Evolutionary conservation across 2,329 filamentous ascomycete species (phyloP).

Genomic region (Trichoderma lentiforme): DNA sequence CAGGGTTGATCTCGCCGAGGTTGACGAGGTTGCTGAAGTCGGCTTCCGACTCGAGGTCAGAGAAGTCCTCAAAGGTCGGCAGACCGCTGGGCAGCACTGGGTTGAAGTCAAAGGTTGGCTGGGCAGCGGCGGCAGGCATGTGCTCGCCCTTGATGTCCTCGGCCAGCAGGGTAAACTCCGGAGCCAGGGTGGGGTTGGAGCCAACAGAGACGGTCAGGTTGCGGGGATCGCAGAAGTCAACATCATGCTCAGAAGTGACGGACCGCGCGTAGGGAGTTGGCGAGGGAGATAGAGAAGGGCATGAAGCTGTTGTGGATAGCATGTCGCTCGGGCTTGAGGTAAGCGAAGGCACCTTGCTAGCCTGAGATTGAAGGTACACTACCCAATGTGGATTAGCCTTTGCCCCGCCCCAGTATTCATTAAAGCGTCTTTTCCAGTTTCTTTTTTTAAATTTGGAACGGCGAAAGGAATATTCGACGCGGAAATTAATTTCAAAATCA

Average conservation of each 20-base stretch:
- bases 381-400: conserved; percentile 37
- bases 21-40: conserved; percentile 73
- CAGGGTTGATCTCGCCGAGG: conserved; percentile 47
- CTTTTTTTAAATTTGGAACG: background rate
- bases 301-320: conserved; percentile 69
- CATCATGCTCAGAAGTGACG: conserved; percentile 64
- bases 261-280: conserved; percentile 74
- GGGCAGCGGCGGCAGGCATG: conserved; percentile 46
- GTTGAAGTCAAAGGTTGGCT: conserved; percentile 52
- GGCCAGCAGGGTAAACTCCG: conserved; percentile 66
- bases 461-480: conserved; percentile 2
- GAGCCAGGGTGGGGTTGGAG: conserved; percentile 47
- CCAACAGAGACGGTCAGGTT: conserved; percentile 70
- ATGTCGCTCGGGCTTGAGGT: conserved; percentile 65
- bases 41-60: conserved; percentile 88
- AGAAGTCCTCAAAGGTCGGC: conserved; percentile 77
- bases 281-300: conserved; percentile 83
- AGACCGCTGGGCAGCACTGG: conserved; percentile 54
- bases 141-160: conserved; percentile 56
- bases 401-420: conserved; percentile 24
- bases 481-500: conserved; percentile 25
- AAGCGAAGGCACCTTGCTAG: conserved; percentile 55
- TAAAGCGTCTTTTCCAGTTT: background rate
- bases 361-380: conserved; percentile 51
- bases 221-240: conserved; percentile 88